Conservation (phyloP, 768 basidiomycete genomes). For the Tylopilus cervinicoccineus region DNA sequence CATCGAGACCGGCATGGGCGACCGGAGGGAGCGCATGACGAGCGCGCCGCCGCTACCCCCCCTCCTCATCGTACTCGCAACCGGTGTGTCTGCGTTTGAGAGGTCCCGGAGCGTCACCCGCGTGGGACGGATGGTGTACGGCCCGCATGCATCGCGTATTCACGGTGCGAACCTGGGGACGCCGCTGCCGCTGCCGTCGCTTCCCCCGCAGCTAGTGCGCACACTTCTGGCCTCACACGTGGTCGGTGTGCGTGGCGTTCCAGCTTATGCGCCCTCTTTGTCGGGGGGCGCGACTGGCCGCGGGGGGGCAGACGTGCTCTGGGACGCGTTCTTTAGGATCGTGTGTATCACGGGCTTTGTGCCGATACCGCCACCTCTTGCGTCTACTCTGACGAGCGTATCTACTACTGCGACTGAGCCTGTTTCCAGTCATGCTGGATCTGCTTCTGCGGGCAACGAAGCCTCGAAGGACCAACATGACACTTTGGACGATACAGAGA, state of each 20-base stretch:
- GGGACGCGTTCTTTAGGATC: constrained; percentile 39
- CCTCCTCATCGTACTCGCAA: constrained; percentile 23
- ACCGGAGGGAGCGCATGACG: constrained; percentile 21
- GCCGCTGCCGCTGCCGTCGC: constrained; percentile 16
- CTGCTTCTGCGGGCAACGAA: background rate
- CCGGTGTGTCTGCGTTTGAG: constrained; percentile 8
- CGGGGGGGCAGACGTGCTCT: constrained; percentile 29
- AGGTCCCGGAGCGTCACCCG: constrained; percentile 24
- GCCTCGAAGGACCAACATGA: background rate
- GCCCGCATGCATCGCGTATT: constrained; percentile 13
- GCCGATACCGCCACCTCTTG: constrained; percentile 22
- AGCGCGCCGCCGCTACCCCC: constrained; percentile 33
- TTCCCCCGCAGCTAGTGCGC: constrained; percentile 35
- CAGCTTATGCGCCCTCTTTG: constrained; percentile 11
- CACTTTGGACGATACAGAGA: background rate
- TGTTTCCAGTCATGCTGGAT: background rate
- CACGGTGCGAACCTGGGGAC: too few species aligned
- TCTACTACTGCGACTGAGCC: background rate
- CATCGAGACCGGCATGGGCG: background rate
- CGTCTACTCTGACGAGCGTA: background rate
- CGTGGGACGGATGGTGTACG: constrained; percentile 14
- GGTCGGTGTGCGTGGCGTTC: constrained; percentile 21
- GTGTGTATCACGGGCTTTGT: constrained; percentile 44
- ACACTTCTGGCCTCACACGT: constrained; percentile 17
- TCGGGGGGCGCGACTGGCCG: constrained; percentile 16